Evolutionary conservation across 176 grass and related monocot genomes (phyloP), one percentile per base, ranked within the genome.

Genomic region (Musa beccarii): DNA sequence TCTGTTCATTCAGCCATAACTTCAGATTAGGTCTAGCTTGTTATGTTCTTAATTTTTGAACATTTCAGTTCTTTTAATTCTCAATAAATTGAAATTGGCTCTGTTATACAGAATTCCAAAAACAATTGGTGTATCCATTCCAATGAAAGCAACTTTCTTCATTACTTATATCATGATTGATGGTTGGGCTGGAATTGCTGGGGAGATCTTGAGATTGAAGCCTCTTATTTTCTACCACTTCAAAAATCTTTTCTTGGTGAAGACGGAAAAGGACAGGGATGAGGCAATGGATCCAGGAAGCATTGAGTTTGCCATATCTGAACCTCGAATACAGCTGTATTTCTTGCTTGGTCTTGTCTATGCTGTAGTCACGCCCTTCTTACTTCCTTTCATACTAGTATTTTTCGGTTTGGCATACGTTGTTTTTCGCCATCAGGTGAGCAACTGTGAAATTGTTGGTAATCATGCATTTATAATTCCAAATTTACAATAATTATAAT

Each of bases 81-180:
- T 71, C 6, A 54, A 51, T 73, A 20, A 52, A 55, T 12, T 28
- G 22, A 9, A 53, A 16, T 65, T 72, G 43, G 12, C 53, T 17
- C 14, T 73, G 11, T 71, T 51, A 10, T 62, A 19, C 59, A 80
- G 79, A 73, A 99, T 99, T 79, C 91, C 96, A 77, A 89, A 52
- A 64, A 92, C 85, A 74, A 83, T 99, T 6, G 96, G 96, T 87
- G 81, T 69, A 80, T 65, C 89, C 57, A 92, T 99, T 78, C 91
- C 91, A 66, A 91, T 94, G 90, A 99, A 88, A 71, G 95, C 95
- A 55, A 99, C 95, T 56, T 98, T 98, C 84, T 98, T 98, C 80
- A 98, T 98, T 91, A 93, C 95, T 29, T 98, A 93, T 78, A 72
- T 86, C 72, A 99, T 99, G 96, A 89, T 99, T 12, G 96, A 99